Evolutionary conservation across 106 monocot genomes (phyloP), one percentile per base, ranked within the genome.

Genomic region (Hemerocallis citrina): DNA sequence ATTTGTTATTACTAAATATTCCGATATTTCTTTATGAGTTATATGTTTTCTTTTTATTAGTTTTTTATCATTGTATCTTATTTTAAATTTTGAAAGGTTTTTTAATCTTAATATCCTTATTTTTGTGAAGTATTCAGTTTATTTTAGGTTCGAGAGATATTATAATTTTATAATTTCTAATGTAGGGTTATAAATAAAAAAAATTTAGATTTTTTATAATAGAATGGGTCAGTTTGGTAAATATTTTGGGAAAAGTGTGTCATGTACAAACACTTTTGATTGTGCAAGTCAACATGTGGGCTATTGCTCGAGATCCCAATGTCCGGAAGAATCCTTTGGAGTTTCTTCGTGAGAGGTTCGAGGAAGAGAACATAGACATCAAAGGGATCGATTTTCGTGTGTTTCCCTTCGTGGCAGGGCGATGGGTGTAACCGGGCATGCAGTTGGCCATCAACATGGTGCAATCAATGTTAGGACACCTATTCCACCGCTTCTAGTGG

Each of bases 401-500:
- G n/a, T 66, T 92, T 35, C 92, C 88, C 1, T 92, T 92, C 42
- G 88, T 87, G 0, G 88, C 92, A 0, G 92, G 92, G 16, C 67
- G 92, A 23, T 44, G 92, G 30, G 84, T 88, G 38, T 88, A 84
- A 74, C 88, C 92, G 0, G 88, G 88, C 1, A 84, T 84, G 10
- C 84, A 92, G 74, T 81, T 92, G 6, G 92, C 88, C 2, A 71
- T 92, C 52, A 84, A 85, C 67, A 51, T 92, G 34, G 92, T 84
- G 7, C 64, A 70, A 34, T 92, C 88, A 5, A 92, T 92, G 92
- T 45, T 92, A 3, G 92, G 84, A 12, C 87, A 88, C 66, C 74
- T 92, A 21, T 31, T 92, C 48, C 92, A 92, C 61, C 92, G 85
- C 51, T 92, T 88, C 59, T n/a, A 52, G 33, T 92, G 92, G 92